Base-by-base conservation (phyloP, 148 eudicot genomes). In the Hydrangea macrophylla region DNA sequence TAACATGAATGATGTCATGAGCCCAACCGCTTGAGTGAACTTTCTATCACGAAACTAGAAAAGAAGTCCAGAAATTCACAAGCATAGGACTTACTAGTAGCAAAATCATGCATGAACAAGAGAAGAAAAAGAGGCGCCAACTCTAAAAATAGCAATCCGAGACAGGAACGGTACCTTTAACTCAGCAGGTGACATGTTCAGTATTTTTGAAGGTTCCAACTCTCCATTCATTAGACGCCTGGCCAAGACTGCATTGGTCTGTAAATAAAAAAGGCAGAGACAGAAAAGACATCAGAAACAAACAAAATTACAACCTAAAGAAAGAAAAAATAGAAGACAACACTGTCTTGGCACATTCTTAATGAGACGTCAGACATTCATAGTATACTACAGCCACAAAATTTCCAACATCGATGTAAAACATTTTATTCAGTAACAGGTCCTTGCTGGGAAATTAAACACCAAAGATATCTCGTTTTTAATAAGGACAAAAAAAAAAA, bases 141-240 rank as follows among this genome's bases (percentile, higher is more conserved):
- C 12, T 53, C 44, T 7, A 53, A 24, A 3, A 10, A n/a, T 48
- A 48, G 53, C 18, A 15, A 67, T 61, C 20, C 25, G 53, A 22
- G 3, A 24, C 13, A 68, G 37, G 40, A 53, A 58, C 7, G 5
- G 71, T 80, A 94, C 99, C 97, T 91, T 94, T 60, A 94, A 76
- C 63, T 94, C 97, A 61, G 51, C 84, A 48, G 92, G 96, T 12
- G 92, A 75, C 99, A 94, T 94, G 82, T 70, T 89, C 63, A 94
- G 67, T 73, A 94, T 80, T 71, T 87, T 85, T 11, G 86, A 80
- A 75, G 99, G 92, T 67, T 84, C 88, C 76, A 94, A 66, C 78
- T 94, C 99, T 67, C 87, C 89, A 32, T 79, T 89, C 65, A 94
- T 68, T 65, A 94, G 68, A 28, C 97, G 91, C 11, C 84, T 83